phyloP scores from a whole-genome alignment of 495 filamentous ascomycete species.

The Hypoxylon trugodes region DNA sequence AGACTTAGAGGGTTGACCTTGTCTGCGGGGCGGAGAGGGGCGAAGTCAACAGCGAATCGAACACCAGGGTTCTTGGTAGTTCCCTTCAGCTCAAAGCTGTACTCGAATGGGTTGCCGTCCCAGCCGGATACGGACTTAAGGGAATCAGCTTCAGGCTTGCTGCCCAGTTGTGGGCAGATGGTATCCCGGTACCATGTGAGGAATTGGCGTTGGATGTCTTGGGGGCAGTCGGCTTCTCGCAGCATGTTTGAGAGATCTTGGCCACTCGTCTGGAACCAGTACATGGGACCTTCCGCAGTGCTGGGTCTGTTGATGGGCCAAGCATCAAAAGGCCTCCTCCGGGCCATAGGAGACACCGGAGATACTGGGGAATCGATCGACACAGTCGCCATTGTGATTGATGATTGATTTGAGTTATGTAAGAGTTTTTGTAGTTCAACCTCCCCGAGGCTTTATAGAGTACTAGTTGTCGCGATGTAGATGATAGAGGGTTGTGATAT shows the following conservation, averaged over 20 bases:
- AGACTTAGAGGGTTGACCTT: background rate
- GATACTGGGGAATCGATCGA: no score
- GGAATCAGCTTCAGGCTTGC: background rate
- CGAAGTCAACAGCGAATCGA: background rate
- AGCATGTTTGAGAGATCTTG: slow-evolving; percentile 6
- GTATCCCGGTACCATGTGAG: slow-evolving; percentile 4
- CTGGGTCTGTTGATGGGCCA: no score
- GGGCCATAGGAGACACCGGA: background rate
- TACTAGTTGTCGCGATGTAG: no score
- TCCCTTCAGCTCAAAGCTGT: slow-evolving; percentile 3
- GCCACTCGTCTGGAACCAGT: slow-evolving; percentile 3
- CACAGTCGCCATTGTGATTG: no score
- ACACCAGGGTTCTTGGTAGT: background rate
- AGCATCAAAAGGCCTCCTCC: no score
- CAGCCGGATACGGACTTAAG: background rate
- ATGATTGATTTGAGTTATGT: no score
- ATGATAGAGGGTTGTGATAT: no score
- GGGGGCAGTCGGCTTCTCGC: background rate
- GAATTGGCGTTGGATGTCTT: background rate
- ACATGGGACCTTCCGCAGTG: background rate
- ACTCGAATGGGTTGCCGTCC: slow-evolving; percentile 4
- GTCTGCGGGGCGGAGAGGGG: background rate
- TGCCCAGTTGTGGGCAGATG: background rate
- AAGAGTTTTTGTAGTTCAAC: no score
- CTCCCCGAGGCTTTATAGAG: no score